These are phyloP conservation scores for Prunus yedoensis DNA, from an alignment of 331 rosid species.

Conservation along the genomic window DNA sequence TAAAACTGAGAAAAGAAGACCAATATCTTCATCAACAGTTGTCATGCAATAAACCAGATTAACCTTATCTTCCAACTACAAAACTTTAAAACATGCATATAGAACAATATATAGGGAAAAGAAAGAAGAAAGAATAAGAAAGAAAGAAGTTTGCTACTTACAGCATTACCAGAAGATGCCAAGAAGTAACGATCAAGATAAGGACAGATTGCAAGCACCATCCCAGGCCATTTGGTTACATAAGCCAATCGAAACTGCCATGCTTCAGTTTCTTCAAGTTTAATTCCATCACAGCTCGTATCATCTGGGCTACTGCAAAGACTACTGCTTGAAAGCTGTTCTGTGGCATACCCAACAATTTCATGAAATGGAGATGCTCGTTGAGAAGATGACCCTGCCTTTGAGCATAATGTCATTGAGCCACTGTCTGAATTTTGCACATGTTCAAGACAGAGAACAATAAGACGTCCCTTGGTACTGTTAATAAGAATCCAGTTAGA, in stretches of 20 bases:
- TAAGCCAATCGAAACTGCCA: constrained; percentile 83
- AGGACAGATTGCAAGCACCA: constrained; percentile 85
- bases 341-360: constrained; percentile 69
- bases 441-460: constrained; percentile 82
- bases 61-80: neutral
- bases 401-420: constrained; percentile 76
- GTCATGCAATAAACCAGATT: neutral
- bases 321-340: constrained; percentile 82
- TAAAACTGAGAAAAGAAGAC: constrained; percentile 64
- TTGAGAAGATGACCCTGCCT: constrained; percentile 77
- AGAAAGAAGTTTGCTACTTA: constrained; percentile 44
- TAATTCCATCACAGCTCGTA: constrained; percentile 78
- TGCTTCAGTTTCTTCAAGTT: constrained; percentile 81
- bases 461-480: constrained; percentile 90
- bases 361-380: constrained; percentile 74
- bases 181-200: constrained; percentile 89
- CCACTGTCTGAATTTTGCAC: constrained; percentile 92
- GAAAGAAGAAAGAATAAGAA: too few species aligned
- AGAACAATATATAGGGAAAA: constrained; percentile 9
- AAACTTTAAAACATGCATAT: neutral
- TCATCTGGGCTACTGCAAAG: constrained; percentile 88
- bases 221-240: constrained; percentile 62
- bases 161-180: constrained; percentile 88
- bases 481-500: constrained; percentile 40
- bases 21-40: constrained; percentile 27